These are phyloP conservation scores for Sugiyamaella japonica DNA, from an alignment of 1,139 yeast genomes.

Conservation along the genomic window DNA sequence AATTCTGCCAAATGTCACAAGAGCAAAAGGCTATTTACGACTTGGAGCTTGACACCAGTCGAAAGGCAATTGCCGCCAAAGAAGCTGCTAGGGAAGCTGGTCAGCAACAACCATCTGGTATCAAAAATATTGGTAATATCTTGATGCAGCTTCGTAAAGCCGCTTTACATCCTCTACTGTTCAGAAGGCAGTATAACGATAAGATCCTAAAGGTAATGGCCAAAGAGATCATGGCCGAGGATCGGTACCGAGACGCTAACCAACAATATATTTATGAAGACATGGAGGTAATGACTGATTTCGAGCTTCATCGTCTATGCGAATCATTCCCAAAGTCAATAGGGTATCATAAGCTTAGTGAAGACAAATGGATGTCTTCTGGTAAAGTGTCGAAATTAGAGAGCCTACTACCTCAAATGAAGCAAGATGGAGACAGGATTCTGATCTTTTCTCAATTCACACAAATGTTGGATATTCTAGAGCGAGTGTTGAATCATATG, in stretches of 20 bases:
- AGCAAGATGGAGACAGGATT: constrained; percentile 68
- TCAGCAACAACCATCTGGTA: constrained; percentile 42
- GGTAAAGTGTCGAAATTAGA: constrained; percentile 70
- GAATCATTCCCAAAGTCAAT: constrained; percentile 67
- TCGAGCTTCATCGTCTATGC: constrained; percentile 77
- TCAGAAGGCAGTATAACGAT: constrained; percentile 65
- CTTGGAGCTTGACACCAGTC: constrained; percentile 53
- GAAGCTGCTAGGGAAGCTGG: constrained; percentile 30
- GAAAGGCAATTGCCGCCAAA: constrained; percentile 50
- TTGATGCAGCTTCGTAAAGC: constrained; percentile 94
- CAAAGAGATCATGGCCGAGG: constrained; percentile 73
- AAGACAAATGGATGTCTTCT: constrained; percentile 64
- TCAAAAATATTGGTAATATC: constrained; percentile 57
- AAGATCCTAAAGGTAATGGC: constrained; percentile 64
- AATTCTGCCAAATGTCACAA: constrained; percentile 61
- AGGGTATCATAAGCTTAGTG: constrained; percentile 50
- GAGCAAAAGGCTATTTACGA: constrained; percentile 63
- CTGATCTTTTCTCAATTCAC: constrained; percentile 89
- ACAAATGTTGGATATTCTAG: constrained; percentile 85
- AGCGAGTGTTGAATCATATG: constrained; percentile 64
- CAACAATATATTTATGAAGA: constrained; percentile 77
- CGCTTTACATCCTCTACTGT: constrained; percentile 94
- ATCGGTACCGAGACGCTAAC: constrained; percentile 76
- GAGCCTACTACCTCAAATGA: constrained; percentile 58
- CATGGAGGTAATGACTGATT: constrained; percentile 95